Evolutionary conservation across 2,329 filamentous ascomycete genomes (phyloP).

Genomic region (Ceratocystis huliohia): DNA sequence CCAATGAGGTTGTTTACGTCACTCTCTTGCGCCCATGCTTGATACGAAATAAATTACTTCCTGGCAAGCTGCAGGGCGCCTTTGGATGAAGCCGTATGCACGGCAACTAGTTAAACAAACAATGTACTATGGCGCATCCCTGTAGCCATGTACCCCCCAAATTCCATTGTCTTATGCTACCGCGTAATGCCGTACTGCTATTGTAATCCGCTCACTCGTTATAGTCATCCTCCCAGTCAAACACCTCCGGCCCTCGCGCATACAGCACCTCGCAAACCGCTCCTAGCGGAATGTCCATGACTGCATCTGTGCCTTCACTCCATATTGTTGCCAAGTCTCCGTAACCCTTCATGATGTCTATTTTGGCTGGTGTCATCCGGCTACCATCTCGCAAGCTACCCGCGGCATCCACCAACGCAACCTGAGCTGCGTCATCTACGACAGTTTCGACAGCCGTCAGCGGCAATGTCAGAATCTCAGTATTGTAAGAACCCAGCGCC

Average conservation of each 20-base stretch:
- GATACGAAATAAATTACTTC: too few relatives aligned
- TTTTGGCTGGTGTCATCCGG: slow-evolving; percentile 29
- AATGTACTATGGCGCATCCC: too few relatives aligned
- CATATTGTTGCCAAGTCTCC: slow-evolving; percentile 53
- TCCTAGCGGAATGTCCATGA: slow-evolving; percentile 90
- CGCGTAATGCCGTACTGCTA: too few relatives aligned
- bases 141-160: too few relatives aligned
- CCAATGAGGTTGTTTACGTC: too few relatives aligned
- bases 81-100: too few relatives aligned
- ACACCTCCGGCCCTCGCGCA: slow-evolving; percentile 28
- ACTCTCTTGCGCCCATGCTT: too few relatives aligned
- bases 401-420: slow-evolving; percentile 67
- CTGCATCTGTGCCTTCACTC: slow-evolving; percentile 88
- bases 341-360: slow-evolving; percentile 25
- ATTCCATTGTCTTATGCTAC: not conserved
- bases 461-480: slow-evolving; percentile 71
- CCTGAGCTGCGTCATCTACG: slow-evolving; percentile 77
- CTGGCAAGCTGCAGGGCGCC: too few relatives aligned
- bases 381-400: slow-evolving; percentile 38
- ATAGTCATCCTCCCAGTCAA: slow-evolving; percentile 10
- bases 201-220: not conserved
- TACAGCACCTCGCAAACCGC: slow-evolving; percentile 94
- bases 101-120: too few relatives aligned
- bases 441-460: slow-evolving; percentile 74
- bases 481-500: slow-evolving; percentile 82